Conservation (phyloP, 176 grass and related monocot genomes). For the Eleusine indica region DNA sequence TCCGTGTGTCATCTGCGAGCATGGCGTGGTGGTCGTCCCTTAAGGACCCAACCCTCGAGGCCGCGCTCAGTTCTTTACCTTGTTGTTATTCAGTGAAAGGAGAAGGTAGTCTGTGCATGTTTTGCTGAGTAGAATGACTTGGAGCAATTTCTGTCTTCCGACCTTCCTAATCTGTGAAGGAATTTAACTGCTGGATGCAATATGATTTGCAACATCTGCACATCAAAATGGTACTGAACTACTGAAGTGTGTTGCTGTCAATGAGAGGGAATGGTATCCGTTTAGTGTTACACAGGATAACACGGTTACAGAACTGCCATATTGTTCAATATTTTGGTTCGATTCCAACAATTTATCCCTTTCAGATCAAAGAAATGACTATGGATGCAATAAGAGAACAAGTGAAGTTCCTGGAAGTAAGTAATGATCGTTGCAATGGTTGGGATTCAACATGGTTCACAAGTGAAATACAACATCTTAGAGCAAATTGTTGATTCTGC, state of each 20-base stretch:
- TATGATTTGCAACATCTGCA: neutral
- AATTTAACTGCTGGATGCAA: neutral
- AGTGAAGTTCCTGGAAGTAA: neutral
- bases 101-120: neutral
- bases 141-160: neutral
- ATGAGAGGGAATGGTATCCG: neutral
- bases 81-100: constrained; percentile 1
- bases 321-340: neutral
- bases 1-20: neutral
- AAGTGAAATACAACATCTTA: neutral
- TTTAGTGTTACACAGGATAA: neutral
- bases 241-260: neutral
- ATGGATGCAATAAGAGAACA: neutral
- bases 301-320: neutral
- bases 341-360: neutral
- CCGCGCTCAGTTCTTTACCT: constrained; percentile 32
- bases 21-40: constrained; percentile 77
- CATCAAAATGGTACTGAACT: neutral
- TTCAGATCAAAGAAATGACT: neutral
- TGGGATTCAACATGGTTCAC: neutral
- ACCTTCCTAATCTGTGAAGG: neutral
- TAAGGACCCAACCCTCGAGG: constrained; percentile 74
- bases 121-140: neutral
- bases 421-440: neutral
- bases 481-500: neutral